Evolutionary conservation across 2,329 filamentous ascomycete genomes (phyloP).

Genomic region (Myriosclerotinia curreyana): DNA sequence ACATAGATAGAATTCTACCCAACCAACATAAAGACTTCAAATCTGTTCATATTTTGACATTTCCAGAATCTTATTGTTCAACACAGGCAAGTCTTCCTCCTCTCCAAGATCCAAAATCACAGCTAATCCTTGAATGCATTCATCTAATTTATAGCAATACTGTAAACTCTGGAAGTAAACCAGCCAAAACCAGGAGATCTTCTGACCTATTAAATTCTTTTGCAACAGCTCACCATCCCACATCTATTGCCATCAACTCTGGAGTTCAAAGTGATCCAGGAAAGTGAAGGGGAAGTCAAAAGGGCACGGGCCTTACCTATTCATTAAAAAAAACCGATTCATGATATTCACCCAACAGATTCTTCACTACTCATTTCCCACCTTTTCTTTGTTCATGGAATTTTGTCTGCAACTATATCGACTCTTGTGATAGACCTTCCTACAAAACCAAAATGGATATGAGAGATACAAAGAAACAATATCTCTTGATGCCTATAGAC

Average conservation of each 20-base stretch:
- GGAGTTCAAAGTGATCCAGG: neutral
- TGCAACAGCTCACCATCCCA: neutral
- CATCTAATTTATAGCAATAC: neutral
- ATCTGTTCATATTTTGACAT: neutral
- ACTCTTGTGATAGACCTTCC: neutral
- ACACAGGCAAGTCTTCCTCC: neutral
- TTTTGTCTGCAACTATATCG: neutral
- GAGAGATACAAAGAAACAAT: neutral
- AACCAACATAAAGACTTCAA: neutral
- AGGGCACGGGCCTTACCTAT: neutral
- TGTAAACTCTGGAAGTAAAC: neutral
- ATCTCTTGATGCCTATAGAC: neutral
- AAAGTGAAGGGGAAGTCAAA: slow-evolving; percentile 4
- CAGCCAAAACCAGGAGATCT: neutral
- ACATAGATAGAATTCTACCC: neutral
- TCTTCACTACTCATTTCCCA: neutral
- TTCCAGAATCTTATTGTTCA: neutral
- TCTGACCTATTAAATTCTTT: neutral
- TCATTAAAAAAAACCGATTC: neutral
- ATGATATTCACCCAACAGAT: neutral
- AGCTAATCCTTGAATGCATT: neutral
- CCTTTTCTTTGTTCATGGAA: neutral
- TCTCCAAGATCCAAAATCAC: neutral
- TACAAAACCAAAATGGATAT: neutral
- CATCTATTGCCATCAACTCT: neutral